phyloP scores from a whole-genome alignment of 2,329 filamentous ascomycete genomes.

The Sporothrix mexicana region DNA sequence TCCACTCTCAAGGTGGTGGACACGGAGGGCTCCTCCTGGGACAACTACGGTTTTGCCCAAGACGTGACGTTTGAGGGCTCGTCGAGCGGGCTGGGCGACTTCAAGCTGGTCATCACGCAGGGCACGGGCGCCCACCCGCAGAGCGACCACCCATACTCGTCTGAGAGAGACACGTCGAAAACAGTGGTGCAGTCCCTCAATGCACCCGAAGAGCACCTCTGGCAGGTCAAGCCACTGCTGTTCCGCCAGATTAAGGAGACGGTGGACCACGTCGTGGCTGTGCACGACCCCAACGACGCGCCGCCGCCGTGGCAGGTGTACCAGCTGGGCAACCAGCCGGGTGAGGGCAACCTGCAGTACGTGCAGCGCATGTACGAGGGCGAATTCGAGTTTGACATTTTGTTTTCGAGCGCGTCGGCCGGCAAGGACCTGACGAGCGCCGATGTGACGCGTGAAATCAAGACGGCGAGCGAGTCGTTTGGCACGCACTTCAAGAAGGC shows the following conservation, averaged over 20 bases:
- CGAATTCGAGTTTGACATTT: conserved; percentile 87
- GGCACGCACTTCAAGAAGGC: conserved; percentile 74
- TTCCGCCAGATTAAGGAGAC: conserved; percentile 60
- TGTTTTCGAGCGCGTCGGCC: conserved; percentile 82
- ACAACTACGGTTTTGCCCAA: conserved; percentile 53
- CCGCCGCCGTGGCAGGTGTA: conserved; percentile 87
- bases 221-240: conserved; percentile 74
- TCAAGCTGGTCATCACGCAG: conserved; percentile 76
- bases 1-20: conserved; percentile 63
- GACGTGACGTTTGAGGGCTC: conserved; percentile 74
- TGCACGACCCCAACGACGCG: conserved; percentile 63
- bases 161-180: conserved; percentile 73
- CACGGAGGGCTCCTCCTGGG: conserved; percentile 51
- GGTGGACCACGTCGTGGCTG: conserved; percentile 56
- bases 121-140: conserved; percentile 67
- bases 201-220: conserved; percentile 71
- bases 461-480: conserved; percentile 70
- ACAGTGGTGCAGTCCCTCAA: conserved; percentile 77
- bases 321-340: conserved; percentile 72
- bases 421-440: conserved; percentile 60
- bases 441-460: conserved; percentile 73
- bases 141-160: conserved; percentile 71
- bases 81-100: conserved; percentile 75
- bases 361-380: conserved; percentile 93
- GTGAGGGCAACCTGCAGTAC: conserved; percentile 79